phyloP scores from a whole-genome alignment of 176 grass and related monocot species.

The Cenchrus purpureus region DNA sequence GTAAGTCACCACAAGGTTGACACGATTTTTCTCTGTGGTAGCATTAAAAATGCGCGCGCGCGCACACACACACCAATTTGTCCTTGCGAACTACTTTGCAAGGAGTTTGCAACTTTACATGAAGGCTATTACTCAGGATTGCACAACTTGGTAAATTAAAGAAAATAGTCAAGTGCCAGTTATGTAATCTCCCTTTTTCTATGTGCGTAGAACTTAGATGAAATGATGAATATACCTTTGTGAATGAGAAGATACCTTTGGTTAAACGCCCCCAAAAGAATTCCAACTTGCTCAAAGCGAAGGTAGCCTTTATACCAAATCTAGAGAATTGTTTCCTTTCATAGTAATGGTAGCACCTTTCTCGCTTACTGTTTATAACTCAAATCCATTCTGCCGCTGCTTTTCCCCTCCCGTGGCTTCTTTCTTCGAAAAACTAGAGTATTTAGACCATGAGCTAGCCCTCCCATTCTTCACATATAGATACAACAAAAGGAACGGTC shows the following conservation, averaged over 20 bases:
- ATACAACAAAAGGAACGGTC: neutral
- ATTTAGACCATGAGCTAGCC: neutral
- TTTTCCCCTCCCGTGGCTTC: neutral
- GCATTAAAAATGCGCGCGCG: too few species aligned
- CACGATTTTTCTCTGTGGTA: neutral
- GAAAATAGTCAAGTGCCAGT: neutral
- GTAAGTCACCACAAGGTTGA: too few species aligned
- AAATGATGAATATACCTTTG: slow-evolving; percentile 29
- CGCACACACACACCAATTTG: neutral
- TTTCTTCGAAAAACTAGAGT: neutral
- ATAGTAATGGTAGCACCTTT: slow-evolving; percentile 5
- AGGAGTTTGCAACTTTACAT: neutral
- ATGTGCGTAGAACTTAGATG: neutral
- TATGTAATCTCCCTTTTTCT: neutral
- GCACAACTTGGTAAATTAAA: neutral
- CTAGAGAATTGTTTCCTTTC: slow-evolving; percentile 34
- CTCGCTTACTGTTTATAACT: slow-evolving; percentile 33
- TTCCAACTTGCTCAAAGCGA: slow-evolving; percentile 31
- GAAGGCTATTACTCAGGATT: neutral
- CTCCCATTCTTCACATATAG: neutral
- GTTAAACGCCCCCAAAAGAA: neutral
- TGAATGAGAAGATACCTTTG: neutral
- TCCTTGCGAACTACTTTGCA: neutral
- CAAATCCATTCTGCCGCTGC: neutral
- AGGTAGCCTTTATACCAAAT: slow-evolving; percentile 28